A percentile compares a stretch with the other conserved stretches of the same genome.
phyloP scores from a whole-genome alignment of 1,139 yeast species.

The Candida labiduridarum region DNA sequence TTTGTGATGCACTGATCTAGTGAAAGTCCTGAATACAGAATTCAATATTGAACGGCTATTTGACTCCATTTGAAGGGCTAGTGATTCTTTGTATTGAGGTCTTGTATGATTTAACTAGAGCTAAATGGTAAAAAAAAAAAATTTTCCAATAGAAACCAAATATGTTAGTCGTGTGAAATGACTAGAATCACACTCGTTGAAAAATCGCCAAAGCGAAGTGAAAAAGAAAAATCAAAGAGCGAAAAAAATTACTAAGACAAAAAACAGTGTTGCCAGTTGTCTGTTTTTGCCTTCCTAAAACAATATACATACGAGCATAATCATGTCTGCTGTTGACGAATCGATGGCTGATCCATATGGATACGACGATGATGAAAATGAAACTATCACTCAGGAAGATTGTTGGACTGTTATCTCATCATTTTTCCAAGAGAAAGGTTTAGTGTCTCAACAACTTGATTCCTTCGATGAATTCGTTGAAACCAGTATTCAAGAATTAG shows the following conservation, averaged over 20 bases:
- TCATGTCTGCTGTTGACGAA: conserved; percentile 17
- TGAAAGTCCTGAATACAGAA: conserved; percentile 15
- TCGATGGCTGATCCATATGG: conserved; percentile 57
- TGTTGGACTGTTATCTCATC: conserved; percentile 98
- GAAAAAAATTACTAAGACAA: not conserved
- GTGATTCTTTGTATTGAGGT: not conserved
- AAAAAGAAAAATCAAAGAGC: not conserved
- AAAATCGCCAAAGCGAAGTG: not conserved
- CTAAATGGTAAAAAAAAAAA: not conserved
- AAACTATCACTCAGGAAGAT: conserved; percentile 93
- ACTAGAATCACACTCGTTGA: not conserved
- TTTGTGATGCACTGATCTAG: conserved; percentile 36
- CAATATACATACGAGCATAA: not conserved
- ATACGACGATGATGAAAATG: conserved; percentile 56
- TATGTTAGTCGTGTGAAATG: not conserved
- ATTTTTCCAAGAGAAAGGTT: conserved; percentile 93
- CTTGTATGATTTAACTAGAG: not conserved
- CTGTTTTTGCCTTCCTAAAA: not conserved
- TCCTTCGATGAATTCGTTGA: conserved; percentile 98
- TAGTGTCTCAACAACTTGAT: conserved; percentile 96
- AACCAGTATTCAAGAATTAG: conserved; percentile 93
- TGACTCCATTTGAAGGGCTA: conserved; percentile 8
- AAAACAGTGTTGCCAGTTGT: no score
- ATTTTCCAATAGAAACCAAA: not conserved
- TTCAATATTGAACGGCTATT: conserved; percentile 5